Base-by-base conservation (phyloP, 2,329 filamentous ascomycete species). In the Alternaria postmessia region DNA sequence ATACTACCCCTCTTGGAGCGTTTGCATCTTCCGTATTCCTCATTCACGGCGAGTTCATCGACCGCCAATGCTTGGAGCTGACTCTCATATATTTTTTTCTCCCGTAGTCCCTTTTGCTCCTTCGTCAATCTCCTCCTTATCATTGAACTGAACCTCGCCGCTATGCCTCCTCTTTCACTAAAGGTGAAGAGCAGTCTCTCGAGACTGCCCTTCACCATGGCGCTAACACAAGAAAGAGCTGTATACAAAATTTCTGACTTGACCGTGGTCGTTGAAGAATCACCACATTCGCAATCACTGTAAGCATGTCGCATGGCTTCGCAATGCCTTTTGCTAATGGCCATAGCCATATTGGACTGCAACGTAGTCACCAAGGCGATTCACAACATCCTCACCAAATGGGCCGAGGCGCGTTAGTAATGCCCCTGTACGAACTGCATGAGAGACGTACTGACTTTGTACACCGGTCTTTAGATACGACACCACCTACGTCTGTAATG, bases 331-430 rank as follows among this genome's bases (percentile, higher is more conserved):
- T 22, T 34, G 24, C 44, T 51, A 51, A 43, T 39, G 20, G 48
- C 18, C 7, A 34, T n/a, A 42, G 20, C 41, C 26, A 46, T 22
- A 44, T 16, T 36, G 16, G 18, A 28, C 20, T 32, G 18, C 20
- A 2, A 3, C 14, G 16, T 18, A 56, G 44, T 34, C 46, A 39
- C 9, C 36, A 51, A 38, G 18, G 9, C 9, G 14, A 28, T 34
- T n/a, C 14, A 8, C 36, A 36, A 7, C 5, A 46, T 12, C 24
- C 11, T 24, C n/a, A 8, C 14, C 16, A 12, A 16, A 72, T 72
- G 68, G 65, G 65, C 0, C 68, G 67, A 2, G 66, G 61, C 1
- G 70, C 43, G 28, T 30, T 30, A 30, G 28, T 30, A 30, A 11
- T 11, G 9, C 11, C 28, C 11, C 28, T 2, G 3, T 11, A 30